Base-by-base conservation (phyloP, 768 basidiomycete species). In the Kondoa subrosea region DNA sequence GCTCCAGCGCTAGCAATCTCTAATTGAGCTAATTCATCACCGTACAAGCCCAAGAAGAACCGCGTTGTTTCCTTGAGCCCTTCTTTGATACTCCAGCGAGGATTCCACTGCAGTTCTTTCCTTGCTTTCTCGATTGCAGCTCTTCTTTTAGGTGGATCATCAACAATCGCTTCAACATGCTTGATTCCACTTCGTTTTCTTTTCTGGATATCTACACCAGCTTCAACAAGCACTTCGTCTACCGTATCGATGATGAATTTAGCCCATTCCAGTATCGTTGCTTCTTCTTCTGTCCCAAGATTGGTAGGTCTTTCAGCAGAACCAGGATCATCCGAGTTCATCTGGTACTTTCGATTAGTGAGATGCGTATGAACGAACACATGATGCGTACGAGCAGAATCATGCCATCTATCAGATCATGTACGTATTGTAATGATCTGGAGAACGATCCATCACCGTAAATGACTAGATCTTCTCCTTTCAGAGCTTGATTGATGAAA, bases 401-500 rank as follows among this genome's bases (percentile, higher is more conserved):
- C 67, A 91, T 79, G 57, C 93, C 95, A 76, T 96, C 91, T 75
- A 93, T 82, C 71, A 99, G 84, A 77, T 99, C 95, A 80, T 99
- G 95, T 69, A 99, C 86, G 79, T 93, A 99, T 79, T 93, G 91
- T 84, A 74, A 69, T 0, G 72, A 73, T 1, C 74, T 68, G 0
- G 72, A 74, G 14, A 70, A 66, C 15, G 67, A 57, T 8, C 74
- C 74, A 50, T 76, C 75, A 15, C 76, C 76, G 71, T 76, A 76
- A 57, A 74, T 70, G 68, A 96, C 91, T 57, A n/a, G 87, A 78
- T 96, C 89, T 78, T 97, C 87, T 63, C 91, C 92, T 74, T 86
- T 88, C 66, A 99, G 84, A 17, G 95, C 95, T 74, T 96, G 92
- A 64, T 97, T 88, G 76, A 95, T 93, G 78, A 99, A 99, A 80